Evolutionary conservation across 2,329 filamentous ascomycete species (phyloP).

Genomic region (Xylaria sp.): DNA sequence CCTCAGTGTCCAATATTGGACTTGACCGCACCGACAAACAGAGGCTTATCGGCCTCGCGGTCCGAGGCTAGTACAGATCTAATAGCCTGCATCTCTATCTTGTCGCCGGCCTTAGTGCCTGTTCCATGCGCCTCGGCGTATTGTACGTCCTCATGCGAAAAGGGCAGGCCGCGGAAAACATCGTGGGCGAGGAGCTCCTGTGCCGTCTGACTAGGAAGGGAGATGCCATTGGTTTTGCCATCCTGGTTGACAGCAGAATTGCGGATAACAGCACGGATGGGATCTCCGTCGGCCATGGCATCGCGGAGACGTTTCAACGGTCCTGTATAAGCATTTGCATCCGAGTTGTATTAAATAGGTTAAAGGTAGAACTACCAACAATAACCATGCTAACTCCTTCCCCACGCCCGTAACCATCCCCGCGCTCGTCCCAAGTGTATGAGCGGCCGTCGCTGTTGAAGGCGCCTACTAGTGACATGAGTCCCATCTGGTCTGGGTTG

Average conservation of each 20-base stretch:
- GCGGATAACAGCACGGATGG: conserved; percentile 43
- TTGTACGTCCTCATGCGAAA: conserved; percentile 12
- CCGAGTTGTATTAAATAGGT: too few relatives aligned
- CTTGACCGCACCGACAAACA: conserved; percentile 27
- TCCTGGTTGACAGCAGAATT: conserved; percentile 34
- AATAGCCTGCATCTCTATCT: too few relatives aligned
- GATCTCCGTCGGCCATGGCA: conserved; percentile 60
- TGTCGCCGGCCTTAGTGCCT: background rate
- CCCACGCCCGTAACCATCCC: conserved; percentile 64
- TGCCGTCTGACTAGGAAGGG: conserved; percentile 51
- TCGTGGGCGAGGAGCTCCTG: conserved; percentile 27
- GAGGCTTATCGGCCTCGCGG: background rate
- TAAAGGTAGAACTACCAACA: too few relatives aligned
- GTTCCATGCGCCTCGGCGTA: conserved; percentile 31
- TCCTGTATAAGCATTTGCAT: too few relatives aligned
- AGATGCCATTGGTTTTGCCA: conserved; percentile 50
- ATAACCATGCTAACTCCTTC: conserved; percentile 61
- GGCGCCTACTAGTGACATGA: conserved; percentile 22
- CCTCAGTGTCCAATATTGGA: conserved; percentile 24
- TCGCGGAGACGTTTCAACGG: conserved; percentile 58
- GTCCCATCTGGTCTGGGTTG: conserved; percentile 31
- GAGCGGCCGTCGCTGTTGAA: conserved; percentile 40
- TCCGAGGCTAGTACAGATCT: too few relatives aligned
- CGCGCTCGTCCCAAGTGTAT: conserved; percentile 54
- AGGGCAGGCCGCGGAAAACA: conserved; percentile 15